Conservation (phyloP, 148 eudicot genomes). For the Arctostaphylos glauca region DNA sequence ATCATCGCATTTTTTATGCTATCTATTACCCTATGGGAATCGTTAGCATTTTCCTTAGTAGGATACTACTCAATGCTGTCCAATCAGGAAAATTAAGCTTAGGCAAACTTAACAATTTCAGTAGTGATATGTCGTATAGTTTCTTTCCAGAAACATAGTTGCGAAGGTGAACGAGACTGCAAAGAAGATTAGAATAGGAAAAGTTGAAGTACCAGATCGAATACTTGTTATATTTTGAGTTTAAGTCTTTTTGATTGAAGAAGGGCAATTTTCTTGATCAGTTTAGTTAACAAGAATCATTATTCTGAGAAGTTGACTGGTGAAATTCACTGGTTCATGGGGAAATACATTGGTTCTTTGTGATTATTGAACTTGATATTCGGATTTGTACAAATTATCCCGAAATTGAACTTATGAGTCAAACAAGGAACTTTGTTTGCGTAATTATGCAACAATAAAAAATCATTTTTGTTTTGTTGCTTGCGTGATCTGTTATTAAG, state of each 20-base stretch:
- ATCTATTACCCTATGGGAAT: background rate
- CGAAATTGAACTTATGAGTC: background rate
- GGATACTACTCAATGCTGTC: background rate
- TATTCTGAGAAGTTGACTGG: background rate
- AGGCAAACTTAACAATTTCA: background rate
- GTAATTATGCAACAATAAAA: background rate
- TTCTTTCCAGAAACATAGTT: background rate
- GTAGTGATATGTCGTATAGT: background rate
- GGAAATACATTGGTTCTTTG: background rate
- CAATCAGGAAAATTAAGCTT: background rate
- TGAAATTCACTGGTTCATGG: background rate
- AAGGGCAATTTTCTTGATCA: background rate
- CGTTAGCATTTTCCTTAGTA: background rate
- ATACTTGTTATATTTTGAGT: background rate
- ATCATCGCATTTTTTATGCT: background rate
- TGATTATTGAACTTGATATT: background rate
- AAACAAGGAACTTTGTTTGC: background rate
- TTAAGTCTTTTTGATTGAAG: background rate
- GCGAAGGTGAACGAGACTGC: background rate
- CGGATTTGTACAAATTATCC: background rate
- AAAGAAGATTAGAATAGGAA: background rate
- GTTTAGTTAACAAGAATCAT: background rate
- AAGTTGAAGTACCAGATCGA: background rate
- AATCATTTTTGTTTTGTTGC: background rate
- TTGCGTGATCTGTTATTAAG: background rate